Conservation (phyloP, 768 basidiomycete genomes). For the Cystofilobasidium macerans region DNA sequence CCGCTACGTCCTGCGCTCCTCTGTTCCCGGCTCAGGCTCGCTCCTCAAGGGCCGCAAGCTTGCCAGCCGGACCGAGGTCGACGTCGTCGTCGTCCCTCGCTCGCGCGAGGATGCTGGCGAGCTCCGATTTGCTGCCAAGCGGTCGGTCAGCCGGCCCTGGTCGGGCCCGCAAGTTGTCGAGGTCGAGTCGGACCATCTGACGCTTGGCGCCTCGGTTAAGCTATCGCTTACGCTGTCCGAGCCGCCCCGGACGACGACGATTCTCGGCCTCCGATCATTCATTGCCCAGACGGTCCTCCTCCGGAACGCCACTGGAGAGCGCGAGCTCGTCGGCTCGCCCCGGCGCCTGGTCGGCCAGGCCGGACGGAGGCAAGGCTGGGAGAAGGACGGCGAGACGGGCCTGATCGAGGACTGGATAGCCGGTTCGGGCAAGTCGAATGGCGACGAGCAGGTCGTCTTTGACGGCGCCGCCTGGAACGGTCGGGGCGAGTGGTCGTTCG, state of each 20-base stretch:
- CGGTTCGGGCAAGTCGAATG: neutral
- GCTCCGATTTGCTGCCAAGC: neutral
- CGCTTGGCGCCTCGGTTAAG: neutral
- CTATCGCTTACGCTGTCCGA: neutral
- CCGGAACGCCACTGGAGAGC: neutral
- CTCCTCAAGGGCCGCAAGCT: neutral
- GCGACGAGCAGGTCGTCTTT: neutral
- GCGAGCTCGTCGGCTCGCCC: neutral
- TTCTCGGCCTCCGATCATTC: neutral
- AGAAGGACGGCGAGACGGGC: neutral
- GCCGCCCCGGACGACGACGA: neutral
- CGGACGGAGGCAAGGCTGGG: neutral
- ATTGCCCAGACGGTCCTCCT: neutral
- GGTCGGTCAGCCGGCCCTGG: neutral
- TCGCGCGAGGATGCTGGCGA: neutral
- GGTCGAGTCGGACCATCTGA: neutral
- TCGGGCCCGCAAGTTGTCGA: neutral
- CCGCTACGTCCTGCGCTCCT: neutral
- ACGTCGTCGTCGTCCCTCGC: neutral
- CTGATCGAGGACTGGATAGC: neutral
- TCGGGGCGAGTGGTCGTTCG: neutral
- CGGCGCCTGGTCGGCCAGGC: neutral
- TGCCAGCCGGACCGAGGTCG: neutral
- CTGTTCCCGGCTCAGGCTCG: neutral
- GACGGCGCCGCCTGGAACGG: neutral